Evolutionary conservation across 2,329 filamentous ascomycete genomes (phyloP), one percentile per base, ranked within the genome.

Genomic region (Xylaria sp.): DNA sequence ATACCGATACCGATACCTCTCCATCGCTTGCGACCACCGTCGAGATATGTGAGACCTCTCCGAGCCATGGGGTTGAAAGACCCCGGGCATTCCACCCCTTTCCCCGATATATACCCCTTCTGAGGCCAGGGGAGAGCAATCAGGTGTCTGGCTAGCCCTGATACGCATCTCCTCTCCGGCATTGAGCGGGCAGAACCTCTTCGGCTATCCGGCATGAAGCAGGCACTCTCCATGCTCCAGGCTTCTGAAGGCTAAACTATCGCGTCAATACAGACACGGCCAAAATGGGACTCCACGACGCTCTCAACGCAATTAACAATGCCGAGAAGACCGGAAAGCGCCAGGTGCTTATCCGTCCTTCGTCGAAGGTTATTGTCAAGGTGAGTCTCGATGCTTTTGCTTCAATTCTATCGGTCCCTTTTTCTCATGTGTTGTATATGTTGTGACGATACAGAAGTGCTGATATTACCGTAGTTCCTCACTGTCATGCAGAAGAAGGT

Each of bases 261-360:
- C 75, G 75, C 76, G 72, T 74, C 66, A 65, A 59, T 80, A 80
- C 82, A 91, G 88, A 90, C 88, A 90, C 88, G 90, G 90, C 83
- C 90, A 98, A 92, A 83, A 99, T 99, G 95, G 94, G 98, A 82
- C 94, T 99, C 86, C 97, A 98, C 90, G 96, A 99, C 92, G 94
- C 93, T 83, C 92, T 98, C 81, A 97, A 97, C 85, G 89, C 91
- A 88, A 98, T 99, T 92, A 99, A 99, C 94, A 99, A 99, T 86
- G 96, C 96, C 89, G 97, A 99, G 91, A 98, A 99, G 92, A 89
- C 93, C 79, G 96, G 96, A 88, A 98, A 98, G 92, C 94, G 96
- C 82, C 96, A 99, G 88, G 96, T 98, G 83, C 82, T 99, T 84
- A 98, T 99, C 90, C 91, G 94, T 81, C 96, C 97, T 79, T 92